Base-by-base conservation (phyloP, 1,284 basidiomycete genomes). In the Leccinum pachyderme region DNA sequence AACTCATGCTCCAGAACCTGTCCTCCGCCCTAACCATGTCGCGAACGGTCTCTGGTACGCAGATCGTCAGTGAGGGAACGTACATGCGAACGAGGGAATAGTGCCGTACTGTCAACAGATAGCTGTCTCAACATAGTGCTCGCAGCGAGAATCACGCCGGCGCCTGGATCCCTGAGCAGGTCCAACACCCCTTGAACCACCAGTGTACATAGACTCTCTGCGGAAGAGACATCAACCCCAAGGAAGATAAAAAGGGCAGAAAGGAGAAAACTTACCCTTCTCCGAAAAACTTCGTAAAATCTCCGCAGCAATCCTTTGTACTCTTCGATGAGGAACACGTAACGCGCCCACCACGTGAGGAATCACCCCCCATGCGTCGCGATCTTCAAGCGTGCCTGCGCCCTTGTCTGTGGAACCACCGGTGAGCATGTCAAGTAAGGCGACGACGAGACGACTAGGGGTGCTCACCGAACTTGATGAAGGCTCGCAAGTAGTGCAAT, bases 401-500 rank as follows among this genome's bases (percentile, higher is more conserved):
- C 41, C 45, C 9, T 11, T 11, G 9, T 39, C 37, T 39, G 13
- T 8, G 27, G 43, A 28, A 5, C 18, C 5, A 41, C 22, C 43
- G 7, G 13, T 8, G 9, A 44, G 24, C 4, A 27, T 7, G 27
- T 5, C 43, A 44, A 12, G 11, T 5, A 11, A 41, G 37, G 18
- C 32, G 33, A 35, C 33, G 33, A 22, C 32, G 7, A 33, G 15
- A 39, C 37, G 7, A 39, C 43, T 27, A 27, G 7, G 7, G 43
- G 25, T 15, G 7, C 62, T 7, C 8, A 70, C 68, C 63, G 13
- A 62, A 56, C 56, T 51, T 27, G 46, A 59, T 54, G 13, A 35
- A 35, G 1, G 56, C 39, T 8, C 59, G 65, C 4, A 68, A 47
- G 33, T 69, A 68, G 27, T 69, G 61, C 48, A 68, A 53, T 4